Conservation (phyloP, 2,329 filamentous ascomycete species). For the Colletotrichum tanaceti region DNA sequence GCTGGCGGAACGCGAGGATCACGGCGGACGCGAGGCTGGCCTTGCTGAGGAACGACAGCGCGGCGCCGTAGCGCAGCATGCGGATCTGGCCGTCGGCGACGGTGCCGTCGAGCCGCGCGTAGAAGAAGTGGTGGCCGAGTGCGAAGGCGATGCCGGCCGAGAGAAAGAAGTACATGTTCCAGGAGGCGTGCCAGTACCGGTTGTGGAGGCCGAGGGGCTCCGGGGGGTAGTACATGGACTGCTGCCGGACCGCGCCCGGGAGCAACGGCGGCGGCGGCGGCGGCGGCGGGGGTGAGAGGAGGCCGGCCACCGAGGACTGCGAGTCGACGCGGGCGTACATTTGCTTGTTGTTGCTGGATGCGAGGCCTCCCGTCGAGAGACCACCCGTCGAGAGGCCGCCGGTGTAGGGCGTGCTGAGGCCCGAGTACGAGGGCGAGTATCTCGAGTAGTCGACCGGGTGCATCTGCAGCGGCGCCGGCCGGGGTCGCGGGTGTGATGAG, state of each 20-base stretch:
- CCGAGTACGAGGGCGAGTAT: constrained; percentile 32
- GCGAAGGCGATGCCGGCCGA: constrained; percentile 49
- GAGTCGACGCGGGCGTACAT: constrained; percentile 33
- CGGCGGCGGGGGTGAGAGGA: constrained; percentile 34
- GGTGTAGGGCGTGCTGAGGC: constrained; percentile 28
- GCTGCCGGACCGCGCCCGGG: constrained; percentile 5
- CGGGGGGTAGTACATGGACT: constrained; percentile 31
- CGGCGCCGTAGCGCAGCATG: constrained; percentile 52
- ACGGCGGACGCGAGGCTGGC: constrained; percentile 50
- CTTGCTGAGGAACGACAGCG: constrained; percentile 52
- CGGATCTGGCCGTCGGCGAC: constrained; percentile 48
- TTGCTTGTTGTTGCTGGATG: neutral
- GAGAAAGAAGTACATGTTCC: constrained; percentile 51
- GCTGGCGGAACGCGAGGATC: constrained; percentile 45
- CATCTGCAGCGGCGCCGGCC: constrained; percentile 36
- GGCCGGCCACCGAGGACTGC: constrained; percentile 23
- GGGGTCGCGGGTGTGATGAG: constrained; percentile 7
- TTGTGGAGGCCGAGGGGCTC: constrained; percentile 24
- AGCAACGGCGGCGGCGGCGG: neutral
- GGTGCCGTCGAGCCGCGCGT: constrained; percentile 47
- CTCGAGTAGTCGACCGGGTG: constrained; percentile 31
- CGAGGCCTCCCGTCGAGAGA: neutral
- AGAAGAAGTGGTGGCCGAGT: constrained; percentile 52
- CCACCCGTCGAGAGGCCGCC: constrained; percentile 22
- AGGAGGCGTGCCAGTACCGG: constrained; percentile 51